A percentile compares a stretch with the other conserved stretches of the same genome.
These are phyloP conservation scores for Sugiyamaella pinicola DNA, from an alignment of 1,139 yeast genomes.

Conservation along the genomic window DNA sequence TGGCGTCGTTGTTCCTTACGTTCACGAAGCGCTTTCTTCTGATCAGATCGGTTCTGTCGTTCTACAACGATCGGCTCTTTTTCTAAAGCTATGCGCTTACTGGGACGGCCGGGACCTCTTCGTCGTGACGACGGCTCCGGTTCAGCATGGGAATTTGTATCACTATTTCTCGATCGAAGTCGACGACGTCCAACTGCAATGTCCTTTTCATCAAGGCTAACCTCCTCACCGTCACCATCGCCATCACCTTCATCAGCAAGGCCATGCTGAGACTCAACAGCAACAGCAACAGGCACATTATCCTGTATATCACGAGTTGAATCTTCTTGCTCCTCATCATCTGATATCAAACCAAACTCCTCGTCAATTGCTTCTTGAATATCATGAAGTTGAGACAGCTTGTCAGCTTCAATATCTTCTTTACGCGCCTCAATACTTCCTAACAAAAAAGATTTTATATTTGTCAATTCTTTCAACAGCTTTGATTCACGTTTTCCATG, in stretches of 20 bases:
- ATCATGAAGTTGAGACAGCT: slow-evolving; percentile 32
- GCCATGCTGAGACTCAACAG: background rate
- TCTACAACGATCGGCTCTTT: slow-evolving; percentile 9
- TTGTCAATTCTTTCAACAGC: slow-evolving; percentile 61
- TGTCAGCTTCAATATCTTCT: slow-evolving; percentile 46
- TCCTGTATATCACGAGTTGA: slow-evolving; percentile 13
- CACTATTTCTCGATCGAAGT: slow-evolving; percentile 15
- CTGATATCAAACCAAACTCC: slow-evolving; percentile 25
- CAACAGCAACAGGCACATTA: slow-evolving; percentile 8
- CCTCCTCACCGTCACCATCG: slow-evolving; percentile 3
- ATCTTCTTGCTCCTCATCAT: slow-evolving; percentile 17
- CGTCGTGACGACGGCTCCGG: background rate
- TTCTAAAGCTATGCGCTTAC: slow-evolving; percentile 15
- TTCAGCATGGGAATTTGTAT: slow-evolving; percentile 6
- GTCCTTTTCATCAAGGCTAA: slow-evolving; percentile 1
- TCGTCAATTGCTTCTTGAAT: slow-evolving; percentile 30
- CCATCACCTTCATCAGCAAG: background rate
- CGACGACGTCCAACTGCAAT: slow-evolving; percentile 14
- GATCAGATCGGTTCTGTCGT: slow-evolving; percentile 21
- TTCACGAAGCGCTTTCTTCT: slow-evolving; percentile 21
- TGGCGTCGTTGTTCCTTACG: slow-evolving; percentile 17
- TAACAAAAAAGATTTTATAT: slow-evolving; percentile 52
- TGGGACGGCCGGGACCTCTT: slow-evolving; percentile 17
- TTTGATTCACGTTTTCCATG: slow-evolving; percentile 76
- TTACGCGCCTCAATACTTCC: slow-evolving; percentile 62